Conservation (phyloP, 441 rosid genomes). For the Flueggea neowawraea region DNA sequence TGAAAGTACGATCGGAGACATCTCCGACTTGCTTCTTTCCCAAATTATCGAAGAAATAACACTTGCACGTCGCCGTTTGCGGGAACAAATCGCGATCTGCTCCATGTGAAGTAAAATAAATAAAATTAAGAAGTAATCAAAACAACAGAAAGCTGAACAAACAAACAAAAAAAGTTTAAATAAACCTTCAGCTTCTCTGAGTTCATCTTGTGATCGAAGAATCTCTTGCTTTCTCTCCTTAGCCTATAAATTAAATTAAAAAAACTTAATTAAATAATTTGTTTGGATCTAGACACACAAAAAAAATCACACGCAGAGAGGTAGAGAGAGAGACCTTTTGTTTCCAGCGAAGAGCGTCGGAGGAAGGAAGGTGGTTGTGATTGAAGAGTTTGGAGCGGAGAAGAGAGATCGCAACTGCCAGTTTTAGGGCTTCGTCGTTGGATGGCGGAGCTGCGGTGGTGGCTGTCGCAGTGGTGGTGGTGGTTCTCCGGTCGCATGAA, state of each 20-base stretch:
- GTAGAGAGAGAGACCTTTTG: constrained; percentile 48
- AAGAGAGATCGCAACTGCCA: constrained; percentile 73
- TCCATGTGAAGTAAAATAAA: constrained; percentile 36
- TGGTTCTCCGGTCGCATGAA: no score
- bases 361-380: constrained; percentile 22
- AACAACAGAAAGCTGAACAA: not conserved
- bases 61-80: constrained; percentile 65
- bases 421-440: constrained; percentile 41
- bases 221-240: constrained; percentile 78
- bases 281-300: no score
- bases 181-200: constrained; percentile 75
- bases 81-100: constrained; percentile 54
- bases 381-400: constrained; percentile 66
- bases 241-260: constrained; percentile 39
- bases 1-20: constrained; percentile 47
- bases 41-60: constrained; percentile 77
- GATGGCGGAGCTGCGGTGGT: no score
- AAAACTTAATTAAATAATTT: not conserved
- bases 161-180: not conserved
- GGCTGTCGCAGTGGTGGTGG: no score
- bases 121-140: constrained; percentile 17
- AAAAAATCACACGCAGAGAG: not conserved
- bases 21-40: constrained; percentile 45
- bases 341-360: constrained; percentile 75
- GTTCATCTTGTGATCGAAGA: constrained; percentile 59